These are phyloP conservation scores for Bassia scoparia DNA, from an alignment of 148 eudicot genomes.

Conservation along the genomic window DNA sequence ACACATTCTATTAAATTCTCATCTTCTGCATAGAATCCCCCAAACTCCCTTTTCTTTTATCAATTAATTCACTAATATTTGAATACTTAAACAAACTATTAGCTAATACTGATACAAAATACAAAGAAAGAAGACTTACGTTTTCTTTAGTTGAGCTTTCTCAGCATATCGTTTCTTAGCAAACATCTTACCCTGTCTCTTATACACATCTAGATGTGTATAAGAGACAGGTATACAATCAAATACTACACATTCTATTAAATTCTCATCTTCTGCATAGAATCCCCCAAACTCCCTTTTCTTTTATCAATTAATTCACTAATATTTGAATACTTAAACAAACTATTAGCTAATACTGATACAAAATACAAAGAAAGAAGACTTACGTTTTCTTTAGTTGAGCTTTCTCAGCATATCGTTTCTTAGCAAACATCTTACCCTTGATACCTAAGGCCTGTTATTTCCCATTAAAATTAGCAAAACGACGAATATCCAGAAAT, in stretches of 20 bases:
- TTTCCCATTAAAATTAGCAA: not conserved
- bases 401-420: slow-evolving; percentile 76
- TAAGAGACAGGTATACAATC: no score
- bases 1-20: not conserved
- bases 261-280: not conserved
- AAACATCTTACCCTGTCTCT: slow-evolving; percentile 85
- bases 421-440: slow-evolving; percentile 88
- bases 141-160: slow-evolving; percentile 92
- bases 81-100: not conserved
- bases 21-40: not conserved
- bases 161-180: slow-evolving; percentile 78
- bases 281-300: not conserved
- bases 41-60: not conserved
- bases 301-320: not conserved
- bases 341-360: not conserved
- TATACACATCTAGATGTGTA: no score
- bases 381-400: slow-evolving; percentile 94
- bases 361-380: not conserved
- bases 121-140: slow-evolving; percentile 41
- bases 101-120: not conserved
- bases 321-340: not conserved
- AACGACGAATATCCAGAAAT: not conserved
- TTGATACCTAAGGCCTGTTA: slow-evolving; percentile 80
- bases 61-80: not conserved
- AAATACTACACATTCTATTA: not conserved